Evolutionary conservation across 2,329 filamentous ascomycete species (phyloP).

Genomic region (Daldinia eschscholtzii): DNA sequence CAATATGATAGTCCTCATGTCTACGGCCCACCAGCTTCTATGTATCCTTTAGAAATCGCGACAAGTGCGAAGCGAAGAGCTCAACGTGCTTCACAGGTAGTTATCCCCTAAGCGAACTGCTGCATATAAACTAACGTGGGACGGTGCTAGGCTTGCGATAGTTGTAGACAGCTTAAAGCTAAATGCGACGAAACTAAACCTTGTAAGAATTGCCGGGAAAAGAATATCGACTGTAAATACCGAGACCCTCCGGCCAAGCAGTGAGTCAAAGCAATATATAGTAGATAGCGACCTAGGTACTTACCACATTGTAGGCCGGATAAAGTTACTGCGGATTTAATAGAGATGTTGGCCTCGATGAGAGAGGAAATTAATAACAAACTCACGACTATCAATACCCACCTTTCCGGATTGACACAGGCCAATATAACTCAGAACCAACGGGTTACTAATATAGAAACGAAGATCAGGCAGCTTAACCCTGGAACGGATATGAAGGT

Average conservation of each 20-base stretch:
- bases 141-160: constrained; percentile 81
- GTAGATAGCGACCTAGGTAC: constrained; percentile 16
- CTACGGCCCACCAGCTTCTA: constrained; percentile 54
- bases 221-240: constrained; percentile 86
- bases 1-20: constrained; percentile 56
- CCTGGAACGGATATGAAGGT: constrained; percentile 51
- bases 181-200: constrained; percentile 91
- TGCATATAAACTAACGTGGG: constrained; percentile 43
- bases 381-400: constrained; percentile 51
- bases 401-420: constrained; percentile 34
- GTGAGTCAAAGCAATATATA: constrained; percentile 64
- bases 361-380: constrained; percentile 55
- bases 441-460: constrained; percentile 57
- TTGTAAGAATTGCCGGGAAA: constrained; percentile 89
- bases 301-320: constrained; percentile 61
- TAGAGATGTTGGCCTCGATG: constrained; percentile 63
- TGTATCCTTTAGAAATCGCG: constrained; percentile 56
- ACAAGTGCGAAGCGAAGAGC: constrained; percentile 70
- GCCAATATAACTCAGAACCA: constrained; percentile 37
- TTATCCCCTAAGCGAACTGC: constrained; percentile 34
- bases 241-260: constrained; percentile 92
- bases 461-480: constrained; percentile 47
- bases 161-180: constrained; percentile 86
- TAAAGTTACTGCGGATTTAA: constrained; percentile 70
- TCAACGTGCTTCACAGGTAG: constrained; percentile 74